Evolutionary conservation across 2,329 filamentous ascomycete species (phyloP).

Genomic region (Clonostachys sp.): DNA sequence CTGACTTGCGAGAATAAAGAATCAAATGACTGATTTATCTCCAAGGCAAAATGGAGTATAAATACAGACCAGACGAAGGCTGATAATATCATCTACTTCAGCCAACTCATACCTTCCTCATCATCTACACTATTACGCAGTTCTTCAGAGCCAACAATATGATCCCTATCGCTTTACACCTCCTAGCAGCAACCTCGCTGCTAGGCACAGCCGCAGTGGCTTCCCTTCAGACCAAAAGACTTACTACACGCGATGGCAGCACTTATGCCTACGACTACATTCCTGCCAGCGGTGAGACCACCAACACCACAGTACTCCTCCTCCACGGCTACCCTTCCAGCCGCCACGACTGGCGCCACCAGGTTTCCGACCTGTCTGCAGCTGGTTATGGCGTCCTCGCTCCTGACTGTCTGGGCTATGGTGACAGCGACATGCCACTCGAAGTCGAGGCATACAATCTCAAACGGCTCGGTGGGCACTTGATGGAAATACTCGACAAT

Average conservation of each 20-base stretch:
- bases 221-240: background rate
- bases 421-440: constrained; percentile 14
- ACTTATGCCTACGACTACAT: background rate
- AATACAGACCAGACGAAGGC: too few relatives aligned
- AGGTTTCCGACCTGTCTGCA: constrained; percentile 12
- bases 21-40: too few relatives aligned
- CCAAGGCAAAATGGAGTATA: too few relatives aligned
- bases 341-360: constrained; percentile 12
- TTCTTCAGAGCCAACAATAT: background rate
- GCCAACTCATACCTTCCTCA: too few relatives aligned
- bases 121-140: too few relatives aligned
- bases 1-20: too few relatives aligned
- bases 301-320: constrained; percentile 1
- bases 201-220: background rate
- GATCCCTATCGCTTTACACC: background rate
- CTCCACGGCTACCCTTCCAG: constrained; percentile 3
- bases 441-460: constrained; percentile 13
- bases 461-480: constrained; percentile 14
- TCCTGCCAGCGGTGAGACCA: background rate
- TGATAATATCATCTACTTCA: too few relatives aligned
- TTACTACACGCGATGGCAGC: background rate
- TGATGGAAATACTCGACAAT: constrained; percentile 16
- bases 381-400: constrained; percentile 19
- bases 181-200: background rate
- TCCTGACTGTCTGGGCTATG: constrained; percentile 20